Conservation (phyloP, 2,329 filamentous ascomycete species). For the Cercospora sp. region DNA sequence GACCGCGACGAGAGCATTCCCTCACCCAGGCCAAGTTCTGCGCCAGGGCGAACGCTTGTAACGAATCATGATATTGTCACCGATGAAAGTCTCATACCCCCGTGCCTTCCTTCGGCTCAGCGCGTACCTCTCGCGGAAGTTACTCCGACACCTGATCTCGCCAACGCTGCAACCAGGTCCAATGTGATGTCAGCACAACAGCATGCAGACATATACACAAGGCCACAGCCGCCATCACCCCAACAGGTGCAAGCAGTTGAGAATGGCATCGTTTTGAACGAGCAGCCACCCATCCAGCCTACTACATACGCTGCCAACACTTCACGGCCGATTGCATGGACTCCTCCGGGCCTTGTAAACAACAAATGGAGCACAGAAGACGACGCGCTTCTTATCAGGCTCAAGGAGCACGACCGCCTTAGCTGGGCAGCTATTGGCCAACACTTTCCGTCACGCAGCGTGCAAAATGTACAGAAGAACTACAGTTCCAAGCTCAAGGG, state of each 20-base stretch:
- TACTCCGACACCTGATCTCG: not conserved
- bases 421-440: conserved; percentile 12
- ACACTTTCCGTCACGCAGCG: conserved; percentile 25
- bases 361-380: conserved; percentile 17
- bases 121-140: not conserved
- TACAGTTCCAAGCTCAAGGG: conserved; percentile 23
- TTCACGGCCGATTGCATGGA: conserved; percentile 8
- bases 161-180: not conserved
- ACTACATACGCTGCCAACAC: conserved; percentile 11
- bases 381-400: conserved; percentile 20
- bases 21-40: not conserved
- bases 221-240: not conserved
- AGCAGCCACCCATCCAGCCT: not conserved
- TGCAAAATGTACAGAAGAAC: conserved; percentile 27
- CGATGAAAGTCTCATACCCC: not conserved
- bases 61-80: not conserved
- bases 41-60: not conserved
- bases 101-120: not conserved
- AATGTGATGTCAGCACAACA: not conserved
- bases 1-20: not conserved
- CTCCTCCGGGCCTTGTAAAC: not conserved
- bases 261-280: not conserved
- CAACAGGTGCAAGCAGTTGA: not conserved
- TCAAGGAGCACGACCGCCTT: conserved; percentile 17
- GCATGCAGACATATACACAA: not conserved